Evolutionary conservation across 129 eudicot genomes (phyloP).

Genomic region (Flaveria ramosissima): DNA sequence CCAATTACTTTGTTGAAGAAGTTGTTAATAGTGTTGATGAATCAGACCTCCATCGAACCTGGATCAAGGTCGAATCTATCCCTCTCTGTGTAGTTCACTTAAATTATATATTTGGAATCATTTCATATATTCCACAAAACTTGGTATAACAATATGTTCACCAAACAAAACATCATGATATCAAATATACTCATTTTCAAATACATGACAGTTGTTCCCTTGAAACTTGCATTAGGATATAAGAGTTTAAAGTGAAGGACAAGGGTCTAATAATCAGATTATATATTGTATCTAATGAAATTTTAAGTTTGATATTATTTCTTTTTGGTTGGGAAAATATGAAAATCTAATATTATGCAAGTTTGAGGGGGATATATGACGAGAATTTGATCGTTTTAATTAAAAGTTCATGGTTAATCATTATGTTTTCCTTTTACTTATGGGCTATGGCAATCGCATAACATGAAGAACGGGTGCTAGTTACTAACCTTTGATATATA

Average conservation of each 20-base stretch:
- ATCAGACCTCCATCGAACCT: slow-evolving; percentile 73
- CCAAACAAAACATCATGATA: neutral
- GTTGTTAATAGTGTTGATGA: slow-evolving; percentile 79
- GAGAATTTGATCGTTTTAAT: neutral
- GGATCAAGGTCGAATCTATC: slow-evolving; percentile 63
- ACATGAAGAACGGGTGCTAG: neutral
- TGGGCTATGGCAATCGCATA: neutral
- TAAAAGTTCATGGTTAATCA: neutral
- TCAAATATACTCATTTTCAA: neutral
- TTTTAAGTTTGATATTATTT: neutral
- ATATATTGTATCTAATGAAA: neutral
- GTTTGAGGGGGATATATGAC: neutral
- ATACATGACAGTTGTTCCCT: neutral
- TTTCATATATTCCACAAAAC: neutral
- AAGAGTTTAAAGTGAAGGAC: neutral
- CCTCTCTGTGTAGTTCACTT: slow-evolving; percentile 15
- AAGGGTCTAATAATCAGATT: neutral
- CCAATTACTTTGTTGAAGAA: slow-evolving; percentile 80
- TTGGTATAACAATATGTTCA: neutral
- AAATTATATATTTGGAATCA: slow-evolving; percentile 1
- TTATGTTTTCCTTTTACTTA: neutral
- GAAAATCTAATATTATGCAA: neutral
- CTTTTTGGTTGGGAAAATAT: neutral
- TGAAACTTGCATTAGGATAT: slow-evolving; percentile 8
- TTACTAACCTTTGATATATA: slow-evolving; percentile 19